A percentile compares a stretch with the other conserved stretches of the same genome.
These are phyloP conservation scores for Akanthomyces uredinophilus DNA, from an alignment of 2,329 filamentous ascomycete genomes.

Conservation along the genomic window DNA sequence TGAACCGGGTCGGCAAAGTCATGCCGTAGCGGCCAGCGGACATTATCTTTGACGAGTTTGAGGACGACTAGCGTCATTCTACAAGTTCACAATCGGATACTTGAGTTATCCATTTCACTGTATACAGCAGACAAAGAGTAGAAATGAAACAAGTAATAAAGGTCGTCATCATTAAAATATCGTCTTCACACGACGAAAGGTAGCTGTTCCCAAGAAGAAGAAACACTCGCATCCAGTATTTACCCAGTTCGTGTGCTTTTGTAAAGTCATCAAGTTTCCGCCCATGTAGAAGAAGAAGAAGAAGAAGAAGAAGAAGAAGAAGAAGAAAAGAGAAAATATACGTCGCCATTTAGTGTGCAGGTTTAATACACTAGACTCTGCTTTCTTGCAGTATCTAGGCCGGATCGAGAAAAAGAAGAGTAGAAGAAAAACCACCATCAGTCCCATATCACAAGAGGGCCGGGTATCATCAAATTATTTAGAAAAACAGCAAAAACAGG, in stretches of 20 bases:
- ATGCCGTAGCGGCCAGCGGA: too few relatives aligned
- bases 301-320: neutral
- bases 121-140: too few relatives aligned
- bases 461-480: slow-evolving; percentile 2
- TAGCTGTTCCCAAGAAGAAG: neutral
- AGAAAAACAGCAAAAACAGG: neutral
- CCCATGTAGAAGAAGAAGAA: neutral
- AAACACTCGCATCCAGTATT: neutral
- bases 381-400: neutral
- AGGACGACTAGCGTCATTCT: too few relatives aligned
- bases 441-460: neutral
- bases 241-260: neutral
- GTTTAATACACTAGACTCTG: neutral
- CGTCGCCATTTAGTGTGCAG: slow-evolving; percentile 4
- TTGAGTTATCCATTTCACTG: too few relatives aligned
- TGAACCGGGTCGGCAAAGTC: too few relatives aligned
- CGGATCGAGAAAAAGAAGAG: neutral
- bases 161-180: too few relatives aligned
- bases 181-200: too few relatives aligned
- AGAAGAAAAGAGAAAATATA: neutral
- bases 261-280: neutral
- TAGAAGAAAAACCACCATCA: neutral
- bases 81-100: too few relatives aligned
- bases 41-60: too few relatives aligned
- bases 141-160: too few relatives aligned